Percentiles rank a stretch among this genome's conserved stretches.
phyloP scores from a whole-genome alignment of 371 early-diverging fungal species.

The Syncephalastrum monosporum region DNA sequence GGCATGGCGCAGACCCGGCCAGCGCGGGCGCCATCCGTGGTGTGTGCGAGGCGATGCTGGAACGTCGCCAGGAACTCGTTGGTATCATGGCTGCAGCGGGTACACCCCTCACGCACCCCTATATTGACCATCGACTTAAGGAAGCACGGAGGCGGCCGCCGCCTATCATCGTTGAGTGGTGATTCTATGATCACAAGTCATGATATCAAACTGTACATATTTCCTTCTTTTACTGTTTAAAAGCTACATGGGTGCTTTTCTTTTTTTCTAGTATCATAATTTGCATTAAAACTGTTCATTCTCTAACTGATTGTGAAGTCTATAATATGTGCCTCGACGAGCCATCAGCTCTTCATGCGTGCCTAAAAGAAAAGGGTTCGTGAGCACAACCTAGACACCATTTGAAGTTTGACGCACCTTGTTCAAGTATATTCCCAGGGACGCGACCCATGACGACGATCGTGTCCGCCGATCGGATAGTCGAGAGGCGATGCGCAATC shows the following conservation, averaged over 20 bases:
- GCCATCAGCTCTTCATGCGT: conserved; percentile 58
- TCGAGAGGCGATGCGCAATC: conserved; percentile 77
- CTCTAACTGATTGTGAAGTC: conserved; percentile 43
- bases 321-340: conserved; percentile 50
- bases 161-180: too few species aligned
- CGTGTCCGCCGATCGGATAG: conserved; percentile 66
- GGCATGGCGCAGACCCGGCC: conserved; percentile 29
- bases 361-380: conserved; percentile 17
- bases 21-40: conserved; percentile 21
- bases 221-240: too few species aligned
- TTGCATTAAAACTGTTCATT: conserved; percentile 11
- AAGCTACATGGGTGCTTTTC: too few species aligned
- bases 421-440: conserved; percentile 63
- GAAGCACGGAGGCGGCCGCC: too few species aligned
- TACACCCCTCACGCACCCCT: background rate
- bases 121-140: too few species aligned
- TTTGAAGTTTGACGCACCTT: conserved; percentile 32
- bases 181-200: too few species aligned
- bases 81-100: conserved; percentile 10
- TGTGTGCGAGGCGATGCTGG: conserved; percentile 4
- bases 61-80: background rate
- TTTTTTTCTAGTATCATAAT: too few species aligned
- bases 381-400: background rate
- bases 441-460: conserved; percentile 67
- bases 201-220: too few species aligned